Base-by-base conservation (phyloP, 345 rosid genomes). In the Luvunga scandens region DNA sequence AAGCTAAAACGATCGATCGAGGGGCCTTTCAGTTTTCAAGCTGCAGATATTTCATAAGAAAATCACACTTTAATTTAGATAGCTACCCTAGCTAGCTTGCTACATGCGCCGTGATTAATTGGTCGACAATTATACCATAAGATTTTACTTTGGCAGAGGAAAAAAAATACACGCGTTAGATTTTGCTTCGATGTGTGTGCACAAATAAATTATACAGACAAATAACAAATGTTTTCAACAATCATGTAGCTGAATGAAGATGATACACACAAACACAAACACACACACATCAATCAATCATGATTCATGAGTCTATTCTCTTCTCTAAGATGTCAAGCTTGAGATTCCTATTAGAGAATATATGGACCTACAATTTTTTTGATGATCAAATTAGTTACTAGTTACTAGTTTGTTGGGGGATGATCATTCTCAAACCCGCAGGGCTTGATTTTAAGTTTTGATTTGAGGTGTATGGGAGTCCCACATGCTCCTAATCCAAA, bases 311-410 rank as follows among this genome's bases (percentile, higher is more conserved):
- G 36, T 38, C 75, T 24, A 13, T 45, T 33, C 12, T 7, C 34
- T 63, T 24, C 18, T 69, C 0, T 34, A 12, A 45, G 50, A 3
- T 45, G 50, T 45, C 16, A 24, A 73, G 75, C 78, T 77, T 72
- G 59, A 76, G 84, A 85, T 78, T 80, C 81, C 69, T 9, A 13
- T 45, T 13, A 25, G 27, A 33, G 48, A 66, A 36, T 33, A 16
- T 4, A 50, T 3, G 62, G 86, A 67, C 85, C 84, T 78, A 75
- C 85, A 72, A 71, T 9, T 16, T 53, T 72, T 38, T 60, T 6
- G 0, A 18, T 18, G 50, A 45, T 45, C 50, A 45, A 45, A 12
- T 45, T 3, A 45, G 13, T 3, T 12, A 45, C 2, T 45, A 0
- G 5, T 45, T 0, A 45, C 13, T 45, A 45, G 13, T 45, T 4